phyloP scores from a whole-genome alignment of 177 flowering plant genomes.

The Vitis hybrid region DNA sequence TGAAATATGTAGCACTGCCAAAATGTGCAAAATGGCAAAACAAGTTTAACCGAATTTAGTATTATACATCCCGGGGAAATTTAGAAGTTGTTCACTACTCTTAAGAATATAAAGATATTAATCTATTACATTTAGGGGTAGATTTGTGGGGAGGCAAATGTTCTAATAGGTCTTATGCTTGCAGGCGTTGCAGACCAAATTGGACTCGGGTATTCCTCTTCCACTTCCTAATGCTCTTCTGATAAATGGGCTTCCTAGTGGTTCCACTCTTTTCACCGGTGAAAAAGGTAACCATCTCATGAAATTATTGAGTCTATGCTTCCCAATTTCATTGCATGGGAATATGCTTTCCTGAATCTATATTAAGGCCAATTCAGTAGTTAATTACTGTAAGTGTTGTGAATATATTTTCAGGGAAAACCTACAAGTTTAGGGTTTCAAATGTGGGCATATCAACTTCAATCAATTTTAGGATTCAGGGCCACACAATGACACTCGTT shows the following conservation, averaged over 20 bases:
- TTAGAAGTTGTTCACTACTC: too few relatives aligned
- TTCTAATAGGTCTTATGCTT: neutral
- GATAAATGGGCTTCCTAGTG: constrained; percentile 36
- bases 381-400: neutral
- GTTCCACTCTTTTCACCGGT: constrained; percentile 27
- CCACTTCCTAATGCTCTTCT: constrained; percentile 50
- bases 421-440: constrained; percentile 43
- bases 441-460: constrained; percentile 48
- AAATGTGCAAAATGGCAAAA: too few relatives aligned
- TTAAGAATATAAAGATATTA: too few relatives aligned
- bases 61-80: too few relatives aligned
- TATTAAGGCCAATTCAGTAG: neutral
- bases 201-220: constrained; percentile 36
- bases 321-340: too few relatives aligned
- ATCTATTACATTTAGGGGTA: too few relatives aligned
- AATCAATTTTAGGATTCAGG: constrained; percentile 54
- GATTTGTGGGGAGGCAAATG: neutral
- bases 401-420: constrained; percentile 32
- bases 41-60: too few relatives aligned
- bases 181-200: constrained; percentile 32
- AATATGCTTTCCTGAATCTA: too few relatives aligned
- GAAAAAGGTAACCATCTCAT: constrained; percentile 22
- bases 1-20: too few relatives aligned
- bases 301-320: too few relatives aligned
- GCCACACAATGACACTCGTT: constrained; percentile 38